Evolutionary conservation across 2,329 filamentous ascomycete genomes (phyloP).

Genomic region (Aspergillus thermomutatus): DNA sequence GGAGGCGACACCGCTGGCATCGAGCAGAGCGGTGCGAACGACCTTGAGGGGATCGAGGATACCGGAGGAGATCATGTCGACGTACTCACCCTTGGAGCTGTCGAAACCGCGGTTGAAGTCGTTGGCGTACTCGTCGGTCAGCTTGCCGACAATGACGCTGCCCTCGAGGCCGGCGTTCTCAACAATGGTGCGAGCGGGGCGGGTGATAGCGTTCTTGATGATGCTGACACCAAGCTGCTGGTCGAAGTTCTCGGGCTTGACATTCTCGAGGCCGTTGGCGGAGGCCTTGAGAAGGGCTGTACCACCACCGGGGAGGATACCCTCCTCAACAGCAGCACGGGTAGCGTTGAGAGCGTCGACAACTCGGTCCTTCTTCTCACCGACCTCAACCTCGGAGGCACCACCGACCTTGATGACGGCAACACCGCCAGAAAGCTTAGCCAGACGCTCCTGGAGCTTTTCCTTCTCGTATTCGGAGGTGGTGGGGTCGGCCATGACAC

Average conservation of each 20-base stretch:
- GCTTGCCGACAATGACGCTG: conserved; percentile 94
- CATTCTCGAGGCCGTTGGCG: conserved; percentile 73
- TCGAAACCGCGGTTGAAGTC: conserved; percentile 99
- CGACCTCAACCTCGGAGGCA: conserved; percentile 95
- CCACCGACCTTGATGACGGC: conserved; percentile 99
- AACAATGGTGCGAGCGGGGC: conserved; percentile 88
- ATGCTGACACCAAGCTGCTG: conserved; percentile 98
- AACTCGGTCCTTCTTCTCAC: conserved; percentile 99
- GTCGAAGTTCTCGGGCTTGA: conserved; percentile 95
- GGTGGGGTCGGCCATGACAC: conserved; percentile 87
- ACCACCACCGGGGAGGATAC: conserved; percentile 97
- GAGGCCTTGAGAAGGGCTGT: conserved; percentile 97
- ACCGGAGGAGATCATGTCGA: conserved; percentile 96
- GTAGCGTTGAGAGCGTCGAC: conserved; percentile 98
- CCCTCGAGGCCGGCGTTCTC: conserved; percentile 97
- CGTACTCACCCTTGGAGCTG: conserved; percentile 94
- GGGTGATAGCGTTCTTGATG: conserved; percentile 96
- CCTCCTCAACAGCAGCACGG: conserved; percentile 96
- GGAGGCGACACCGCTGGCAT: conserved; percentile 93
- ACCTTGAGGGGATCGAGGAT: conserved; percentile 99
- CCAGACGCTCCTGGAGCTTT: conserved; percentile 99
- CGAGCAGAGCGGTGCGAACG: conserved; percentile 90
- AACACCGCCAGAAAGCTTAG: conserved; percentile 97
- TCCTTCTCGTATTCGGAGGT: conserved; percentile 99
- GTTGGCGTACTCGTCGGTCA: conserved; percentile 82